Base-by-base conservation (phyloP, 805 yeast genomes). In the Candida yuanshanica region DNA sequence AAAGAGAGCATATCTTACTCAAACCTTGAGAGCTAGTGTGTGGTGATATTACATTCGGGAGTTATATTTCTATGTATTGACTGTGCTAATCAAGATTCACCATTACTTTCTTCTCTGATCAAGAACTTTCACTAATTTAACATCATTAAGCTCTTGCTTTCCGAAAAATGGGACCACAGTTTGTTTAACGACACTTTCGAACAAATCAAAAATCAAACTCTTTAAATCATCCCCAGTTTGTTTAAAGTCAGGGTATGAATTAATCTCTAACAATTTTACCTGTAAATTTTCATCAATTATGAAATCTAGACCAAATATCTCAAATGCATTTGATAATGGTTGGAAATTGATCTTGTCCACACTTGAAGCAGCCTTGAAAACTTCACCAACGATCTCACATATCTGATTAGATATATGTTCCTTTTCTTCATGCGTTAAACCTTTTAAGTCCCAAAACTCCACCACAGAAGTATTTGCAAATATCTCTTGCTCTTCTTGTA, bases 191-290 rank as follows among this genome's bases (percentile, higher is more conserved):
- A 79, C 75, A 10, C 71, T 72, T 21, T 74, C 79, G 53, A 90
- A 84, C 34, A 90, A 65, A 26, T 74, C 83, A 47, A 71, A 70
- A 23, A 93, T 84, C 18, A 88, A 54, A 2, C 52, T 66, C 55
- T 83, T 84, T 51, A 91, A 67, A 7, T 74, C 83, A 13, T 66
- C 75, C 14, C 99, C 99, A 0, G 98, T 93, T 63, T 93, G 99
- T 55, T 88, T 89, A 65, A 93, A 93, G 58, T 93, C 99, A 1
- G 99, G 99, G 56, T 83, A 93, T 13, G 98, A 82, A 55, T 93
- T 93, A 35, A 89, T 86, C 60, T 93, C 98, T 33, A 91, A 64
- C 21, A 93, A 57, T 35, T 69, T 70, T 3, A 84, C 91, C 12
- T 70, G 59, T 18, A 61, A 56, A 23, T 75, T 66, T 2, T 62